Conservation (phyloP, 176 grass and related monocot species). For the Carex littledalei region DNA sequence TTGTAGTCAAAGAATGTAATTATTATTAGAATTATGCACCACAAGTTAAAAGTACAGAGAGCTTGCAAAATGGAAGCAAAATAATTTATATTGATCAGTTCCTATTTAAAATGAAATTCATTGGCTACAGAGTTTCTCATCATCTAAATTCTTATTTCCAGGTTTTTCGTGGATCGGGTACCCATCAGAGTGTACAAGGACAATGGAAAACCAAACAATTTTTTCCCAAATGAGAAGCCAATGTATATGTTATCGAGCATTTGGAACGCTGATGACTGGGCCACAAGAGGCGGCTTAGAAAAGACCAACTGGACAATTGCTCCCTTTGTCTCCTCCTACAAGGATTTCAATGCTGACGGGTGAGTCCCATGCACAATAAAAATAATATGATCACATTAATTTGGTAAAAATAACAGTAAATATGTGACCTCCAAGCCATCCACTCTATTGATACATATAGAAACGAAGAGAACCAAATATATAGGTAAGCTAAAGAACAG, state of each 20-base stretch:
- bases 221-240: constrained; percentile 71
- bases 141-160: constrained; percentile 19
- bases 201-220: constrained; percentile 46
- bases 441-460: not conserved
- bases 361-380: not conserved
- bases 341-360: constrained; percentile 73
- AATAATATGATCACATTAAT: not conserved
- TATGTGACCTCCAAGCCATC: not conserved
- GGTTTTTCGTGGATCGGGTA: constrained; percentile 94
- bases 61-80: not conserved
- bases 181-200: constrained; percentile 76
- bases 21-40: not conserved
- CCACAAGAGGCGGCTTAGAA: constrained; percentile 78
- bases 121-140: not conserved
- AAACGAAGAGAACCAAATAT: not conserved
- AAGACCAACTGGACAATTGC: constrained; percentile 84
- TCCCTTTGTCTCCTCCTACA: constrained; percentile 90
- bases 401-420: not conserved
- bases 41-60: not conserved
- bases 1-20: not conserved
- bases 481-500: not conserved
- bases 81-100: not conserved
- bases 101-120: not conserved
- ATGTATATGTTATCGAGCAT: constrained; percentile 99
- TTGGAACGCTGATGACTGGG: constrained; percentile 99